Evolutionary conservation across 768 basidiomycete genomes (phyloP).

Genomic region (Hypholoma sublateritium): DNA sequence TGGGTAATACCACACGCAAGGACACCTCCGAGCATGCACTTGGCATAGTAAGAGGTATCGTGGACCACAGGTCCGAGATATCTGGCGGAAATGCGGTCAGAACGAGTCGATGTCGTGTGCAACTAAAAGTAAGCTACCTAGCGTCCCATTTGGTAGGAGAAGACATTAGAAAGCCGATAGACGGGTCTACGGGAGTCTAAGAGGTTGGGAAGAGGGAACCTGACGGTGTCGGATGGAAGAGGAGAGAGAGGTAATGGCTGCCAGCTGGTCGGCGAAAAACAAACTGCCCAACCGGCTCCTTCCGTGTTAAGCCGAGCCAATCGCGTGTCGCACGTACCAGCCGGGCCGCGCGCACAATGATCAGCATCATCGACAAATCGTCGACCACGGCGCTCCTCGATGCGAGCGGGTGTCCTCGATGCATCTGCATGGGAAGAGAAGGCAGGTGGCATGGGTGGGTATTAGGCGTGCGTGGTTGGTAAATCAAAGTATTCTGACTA

Average conservation of each 20-base stretch:
- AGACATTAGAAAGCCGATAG: slow-evolving; percentile 45
- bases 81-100: slow-evolving; percentile 33
- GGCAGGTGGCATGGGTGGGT: too few species aligned
- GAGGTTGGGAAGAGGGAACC: slow-evolving; percentile 19
- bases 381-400: too few species aligned
- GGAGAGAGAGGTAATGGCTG: slow-evolving; percentile 21
- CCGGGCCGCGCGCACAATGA: slow-evolving; percentile 10
- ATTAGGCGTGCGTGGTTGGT: too few species aligned
- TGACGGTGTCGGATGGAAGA: slow-evolving; percentile 22
- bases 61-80: slow-evolving; percentile 74
- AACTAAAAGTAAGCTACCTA: slow-evolving; percentile 41
- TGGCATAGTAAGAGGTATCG: slow-evolving; percentile 73
- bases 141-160: slow-evolving; percentile 69
- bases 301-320: slow-evolving; percentile 41
- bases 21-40: slow-evolving; percentile 86
- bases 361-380: neutral
- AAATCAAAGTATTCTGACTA: too few species aligned
- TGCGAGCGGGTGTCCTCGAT: too few species aligned
- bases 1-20: slow-evolving; percentile 89
- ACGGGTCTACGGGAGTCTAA: slow-evolving; percentile 22
- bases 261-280: slow-evolving; percentile 28
- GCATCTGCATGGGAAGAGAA: too few species aligned
- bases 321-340: slow-evolving; percentile 26
- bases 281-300: slow-evolving; percentile 27
- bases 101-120: neutral